These are phyloP conservation scores for Mycena belliarum DNA, from an alignment of 768 basidiomycete genomes.

Conservation along the genomic window DNA sequence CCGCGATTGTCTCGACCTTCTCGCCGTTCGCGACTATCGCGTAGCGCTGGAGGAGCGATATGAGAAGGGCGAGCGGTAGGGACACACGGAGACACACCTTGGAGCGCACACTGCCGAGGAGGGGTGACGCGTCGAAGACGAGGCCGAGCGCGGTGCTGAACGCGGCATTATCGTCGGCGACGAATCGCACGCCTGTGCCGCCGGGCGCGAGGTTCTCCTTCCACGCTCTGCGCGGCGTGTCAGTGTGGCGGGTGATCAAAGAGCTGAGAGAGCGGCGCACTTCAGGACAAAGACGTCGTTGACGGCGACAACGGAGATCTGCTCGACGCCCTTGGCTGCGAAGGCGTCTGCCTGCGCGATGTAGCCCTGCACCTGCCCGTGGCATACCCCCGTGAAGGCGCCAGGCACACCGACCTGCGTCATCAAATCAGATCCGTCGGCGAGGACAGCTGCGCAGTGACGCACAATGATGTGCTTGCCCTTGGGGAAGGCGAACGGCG, in stretches of 20 bases:
- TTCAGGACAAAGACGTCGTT: conserved; percentile 81
- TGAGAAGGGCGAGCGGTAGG: neutral
- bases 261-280: conserved; percentile 29
- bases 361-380: conserved; percentile 62
- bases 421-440: neutral
- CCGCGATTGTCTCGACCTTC: conserved; percentile 46
- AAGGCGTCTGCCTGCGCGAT: conserved; percentile 67
- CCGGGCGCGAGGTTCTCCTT: conserved; percentile 59
- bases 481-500: conserved; percentile 42
- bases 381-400: conserved; percentile 76
- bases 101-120: conserved; percentile 68
- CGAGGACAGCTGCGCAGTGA: conserved; percentile 7
- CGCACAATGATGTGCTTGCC: conserved; percentile 69
- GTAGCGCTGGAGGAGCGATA: conserved; percentile 34
- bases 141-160: conserved; percentile 58
- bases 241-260: neutral
- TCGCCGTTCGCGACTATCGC: conserved; percentile 49
- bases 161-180: conserved; percentile 68
- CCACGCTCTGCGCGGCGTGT: conserved; percentile 52
- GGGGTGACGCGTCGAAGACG: conserved; percentile 57
- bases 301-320: conserved; percentile 71
- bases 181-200: conserved; percentile 64
- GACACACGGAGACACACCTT: conserved; percentile 41
- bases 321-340: conserved; percentile 73
- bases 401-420: conserved; percentile 72